These are phyloP conservation scores for Chaetomiaceae sp. DNA, from an alignment of 2,329 filamentous ascomycete species.

Conservation along the genomic window DNA sequence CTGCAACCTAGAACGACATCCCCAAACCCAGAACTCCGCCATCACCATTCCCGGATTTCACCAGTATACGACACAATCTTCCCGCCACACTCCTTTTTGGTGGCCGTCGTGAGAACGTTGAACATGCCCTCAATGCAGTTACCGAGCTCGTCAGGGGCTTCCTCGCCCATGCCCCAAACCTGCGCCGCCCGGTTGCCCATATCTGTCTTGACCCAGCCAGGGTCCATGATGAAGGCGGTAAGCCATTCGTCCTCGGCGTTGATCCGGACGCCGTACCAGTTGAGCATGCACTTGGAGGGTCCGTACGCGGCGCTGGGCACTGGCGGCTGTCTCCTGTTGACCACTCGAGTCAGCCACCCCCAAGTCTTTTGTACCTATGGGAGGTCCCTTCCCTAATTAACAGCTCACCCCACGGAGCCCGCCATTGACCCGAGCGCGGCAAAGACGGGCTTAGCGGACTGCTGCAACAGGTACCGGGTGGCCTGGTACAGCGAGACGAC, in stretches of 20 bases:
- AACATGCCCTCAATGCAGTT: slow-evolving; percentile 20
- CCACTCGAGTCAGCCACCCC: neutral
- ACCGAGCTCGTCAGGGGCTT: slow-evolving; percentile 11
- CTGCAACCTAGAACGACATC: too few species aligned
- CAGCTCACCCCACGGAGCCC: slow-evolving; percentile 21
- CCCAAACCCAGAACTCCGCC: too few species aligned
- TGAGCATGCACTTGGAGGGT: slow-evolving; percentile 35
- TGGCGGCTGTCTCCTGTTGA: slow-evolving; percentile 15
- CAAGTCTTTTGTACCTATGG: neutral
- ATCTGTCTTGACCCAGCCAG: slow-evolving; percentile 23
- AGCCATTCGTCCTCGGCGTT: slow-evolving; percentile 19
- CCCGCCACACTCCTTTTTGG: slow-evolving; percentile 25
- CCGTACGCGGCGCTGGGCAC: slow-evolving; percentile 39
- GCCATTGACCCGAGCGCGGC: slow-evolving; percentile 34
- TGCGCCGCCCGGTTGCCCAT: slow-evolving; percentile 18
- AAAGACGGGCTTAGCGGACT: slow-evolving; percentile 33
- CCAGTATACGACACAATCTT: slow-evolving; percentile 24
- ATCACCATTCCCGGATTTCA: slow-evolving; percentile 14
- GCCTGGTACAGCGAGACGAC: slow-evolving; percentile 43
- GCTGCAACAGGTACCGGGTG: slow-evolving; percentile 35
- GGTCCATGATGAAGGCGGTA: slow-evolving; percentile 9
- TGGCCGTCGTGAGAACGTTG: slow-evolving; percentile 15
- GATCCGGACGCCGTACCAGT: slow-evolving; percentile 14
- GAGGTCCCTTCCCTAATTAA: neutral
- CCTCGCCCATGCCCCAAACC: slow-evolving; percentile 5